Percentiles rank a stretch among this genome's conserved stretches.
phyloP scores from a whole-genome alignment of 176 grass and related monocot species.

The Aegilops sharonensis region DNA sequence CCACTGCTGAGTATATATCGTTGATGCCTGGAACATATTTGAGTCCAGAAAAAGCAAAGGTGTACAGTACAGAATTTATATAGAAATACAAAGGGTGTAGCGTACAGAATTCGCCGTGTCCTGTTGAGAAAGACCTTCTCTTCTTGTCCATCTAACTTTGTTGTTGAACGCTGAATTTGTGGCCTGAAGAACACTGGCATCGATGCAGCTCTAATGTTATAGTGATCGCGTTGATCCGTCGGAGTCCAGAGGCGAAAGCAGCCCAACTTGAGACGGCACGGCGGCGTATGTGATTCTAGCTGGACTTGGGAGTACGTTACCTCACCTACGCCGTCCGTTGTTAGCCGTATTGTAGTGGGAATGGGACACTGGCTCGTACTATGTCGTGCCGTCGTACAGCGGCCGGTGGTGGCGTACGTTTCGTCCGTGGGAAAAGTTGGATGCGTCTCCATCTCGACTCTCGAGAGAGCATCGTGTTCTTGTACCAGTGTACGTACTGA shows the following conservation, averaged over 20 bases:
- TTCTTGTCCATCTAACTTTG: too few species aligned
- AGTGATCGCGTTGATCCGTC: neutral
- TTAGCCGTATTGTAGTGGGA: neutral
- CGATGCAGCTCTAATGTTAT: neutral
- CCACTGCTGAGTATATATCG: neutral
- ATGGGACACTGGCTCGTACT: neutral
- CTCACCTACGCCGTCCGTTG: neutral
- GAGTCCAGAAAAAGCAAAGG: neutral
- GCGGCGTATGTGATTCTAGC: constrained; percentile 7
- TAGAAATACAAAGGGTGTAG: neutral
- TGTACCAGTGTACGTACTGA: neutral
- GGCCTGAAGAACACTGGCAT: neutral
- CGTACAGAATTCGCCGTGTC: neutral
- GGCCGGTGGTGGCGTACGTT: neutral
- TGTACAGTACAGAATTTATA: neutral
- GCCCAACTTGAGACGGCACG: neutral
- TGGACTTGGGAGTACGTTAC: neutral
- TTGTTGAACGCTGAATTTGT: neutral
- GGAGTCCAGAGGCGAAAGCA: neutral
- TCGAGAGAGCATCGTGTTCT: neutral
- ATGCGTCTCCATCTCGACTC: neutral
- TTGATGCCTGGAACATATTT: neutral
- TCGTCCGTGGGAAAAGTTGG: neutral
- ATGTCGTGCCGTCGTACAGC: neutral
- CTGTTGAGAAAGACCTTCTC: too few species aligned